Evolutionary conservation across 2,329 filamentous ascomycete genomes (phyloP).

Genomic region (Hansfordia pulvinata): DNA sequence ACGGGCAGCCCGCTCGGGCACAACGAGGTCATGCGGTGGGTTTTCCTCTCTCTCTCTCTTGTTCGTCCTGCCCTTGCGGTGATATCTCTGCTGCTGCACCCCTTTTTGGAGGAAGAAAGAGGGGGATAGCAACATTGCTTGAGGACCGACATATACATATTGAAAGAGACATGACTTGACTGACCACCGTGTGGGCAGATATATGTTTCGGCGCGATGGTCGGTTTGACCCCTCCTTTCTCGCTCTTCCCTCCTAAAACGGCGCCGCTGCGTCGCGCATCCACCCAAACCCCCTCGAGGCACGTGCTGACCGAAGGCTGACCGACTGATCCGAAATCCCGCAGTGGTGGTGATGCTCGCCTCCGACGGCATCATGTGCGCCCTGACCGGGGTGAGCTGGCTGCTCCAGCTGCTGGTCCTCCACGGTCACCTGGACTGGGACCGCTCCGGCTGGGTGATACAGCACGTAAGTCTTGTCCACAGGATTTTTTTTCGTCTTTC

Average conservation of each 20-base stretch:
- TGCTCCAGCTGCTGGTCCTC: slow-evolving; percentile 48
- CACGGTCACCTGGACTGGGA: slow-evolving; percentile 55
- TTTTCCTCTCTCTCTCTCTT: too few relatives aligned
- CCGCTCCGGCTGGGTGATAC: slow-evolving; percentile 55
- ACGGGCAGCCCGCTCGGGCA: slow-evolving; percentile 56
- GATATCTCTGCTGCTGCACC: too few relatives aligned
- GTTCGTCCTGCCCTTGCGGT: too few relatives aligned
- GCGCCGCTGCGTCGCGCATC: too few relatives aligned
- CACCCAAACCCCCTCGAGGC: too few relatives aligned
- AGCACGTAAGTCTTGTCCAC: slow-evolving; percentile 35
- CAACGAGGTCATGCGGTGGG: slow-evolving; percentile 63
- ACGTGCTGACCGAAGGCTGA: slow-evolving; percentile 3
- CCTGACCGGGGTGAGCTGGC: slow-evolving; percentile 49
- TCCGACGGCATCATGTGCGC: slow-evolving; percentile 60
- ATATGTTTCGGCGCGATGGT: slow-evolving; percentile 46
- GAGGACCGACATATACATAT: too few relatives aligned
- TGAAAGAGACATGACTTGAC: too few relatives aligned
- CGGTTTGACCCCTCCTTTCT: slow-evolving; percentile 5
- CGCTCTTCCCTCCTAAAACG: background rate
- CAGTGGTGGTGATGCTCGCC: slow-evolving; percentile 38
- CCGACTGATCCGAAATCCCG: too few relatives aligned
- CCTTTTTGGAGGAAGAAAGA: too few relatives aligned
- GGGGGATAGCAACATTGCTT: too few relatives aligned
- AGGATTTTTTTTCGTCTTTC: too few relatives aligned
- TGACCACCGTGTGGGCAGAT: too few relatives aligned